Conservation (phyloP, 495 filamentous ascomycete genomes). For the Neurospora discreta region DNA sequence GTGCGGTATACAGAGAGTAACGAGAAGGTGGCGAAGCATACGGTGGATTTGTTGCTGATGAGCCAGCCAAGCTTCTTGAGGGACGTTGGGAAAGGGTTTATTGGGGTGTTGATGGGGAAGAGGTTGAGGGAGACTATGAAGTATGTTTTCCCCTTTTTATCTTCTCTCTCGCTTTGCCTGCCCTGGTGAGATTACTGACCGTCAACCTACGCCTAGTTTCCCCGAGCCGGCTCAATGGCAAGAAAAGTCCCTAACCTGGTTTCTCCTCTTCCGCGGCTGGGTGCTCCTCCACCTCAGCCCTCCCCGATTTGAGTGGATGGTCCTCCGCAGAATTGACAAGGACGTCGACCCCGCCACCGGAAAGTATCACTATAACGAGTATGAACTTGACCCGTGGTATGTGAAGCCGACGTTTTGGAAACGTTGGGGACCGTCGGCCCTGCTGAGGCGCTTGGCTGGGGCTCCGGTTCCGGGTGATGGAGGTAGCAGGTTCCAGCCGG, state of each 20-base stretch:
- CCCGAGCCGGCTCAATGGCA: neutral
- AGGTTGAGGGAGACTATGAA: slow-evolving; percentile 48
- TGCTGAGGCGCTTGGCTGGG: slow-evolving; percentile 38
- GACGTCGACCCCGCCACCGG: slow-evolving; percentile 30
- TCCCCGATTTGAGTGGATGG: slow-evolving; percentile 23
- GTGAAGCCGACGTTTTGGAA: slow-evolving; percentile 46
- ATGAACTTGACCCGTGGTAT: slow-evolving; percentile 45
- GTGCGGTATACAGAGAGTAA: slow-evolving; percentile 51
- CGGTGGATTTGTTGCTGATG: slow-evolving; percentile 41
- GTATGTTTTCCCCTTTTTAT: slow-evolving; percentile 23
- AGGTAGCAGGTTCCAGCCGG: slow-evolving; percentile 43
- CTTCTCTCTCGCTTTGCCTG: neutral
- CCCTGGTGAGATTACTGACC: too few species aligned
- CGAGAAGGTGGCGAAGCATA: slow-evolving; percentile 42
- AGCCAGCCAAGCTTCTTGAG: slow-evolving; percentile 36
- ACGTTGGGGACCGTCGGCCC: slow-evolving; percentile 41
- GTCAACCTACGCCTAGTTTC: neutral
- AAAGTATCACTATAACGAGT: slow-evolving; percentile 30
- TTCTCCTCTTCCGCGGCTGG: slow-evolving; percentile 34
- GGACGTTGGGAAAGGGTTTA: slow-evolving; percentile 31
- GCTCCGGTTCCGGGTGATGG: slow-evolving; percentile 45
- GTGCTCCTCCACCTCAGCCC: slow-evolving; percentile 37
- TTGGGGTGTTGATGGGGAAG: slow-evolving; percentile 47
- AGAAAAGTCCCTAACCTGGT: neutral
- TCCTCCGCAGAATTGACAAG: slow-evolving; percentile 14